A percentile compares a stretch with the other conserved stretches of the same genome.
These are phyloP conservation scores for Prunus yedoensis DNA, from an alignment of 331 rosid genomes.

Conservation along the genomic window DNA sequence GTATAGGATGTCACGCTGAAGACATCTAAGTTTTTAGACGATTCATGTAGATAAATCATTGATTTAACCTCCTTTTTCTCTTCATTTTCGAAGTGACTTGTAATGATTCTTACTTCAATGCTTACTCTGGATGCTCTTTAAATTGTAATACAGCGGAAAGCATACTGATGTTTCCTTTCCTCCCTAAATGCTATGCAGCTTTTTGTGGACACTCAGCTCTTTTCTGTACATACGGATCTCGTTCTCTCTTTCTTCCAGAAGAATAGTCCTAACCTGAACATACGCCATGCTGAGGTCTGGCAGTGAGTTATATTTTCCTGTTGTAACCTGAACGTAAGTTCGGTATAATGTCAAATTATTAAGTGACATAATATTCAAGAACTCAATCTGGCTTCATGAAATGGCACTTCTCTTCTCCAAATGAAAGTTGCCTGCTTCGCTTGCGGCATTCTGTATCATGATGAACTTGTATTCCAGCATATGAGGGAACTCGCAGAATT, in stretches of 20 bases:
- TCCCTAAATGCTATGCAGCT: conserved; percentile 49
- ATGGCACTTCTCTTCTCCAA: neutral
- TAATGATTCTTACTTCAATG: neutral
- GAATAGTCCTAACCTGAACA: conserved; percentile 42
- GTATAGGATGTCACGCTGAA: neutral
- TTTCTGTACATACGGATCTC: conserved; percentile 93
- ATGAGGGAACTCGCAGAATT: conserved; percentile 2
- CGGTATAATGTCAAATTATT: conserved; percentile 35
- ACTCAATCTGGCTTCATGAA: conserved; percentile 14
- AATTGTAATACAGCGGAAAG: conserved; percentile 21
- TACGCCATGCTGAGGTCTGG: conserved; percentile 20
- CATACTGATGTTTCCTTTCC: conserved; percentile 10
- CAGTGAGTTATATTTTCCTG: conserved; percentile 16
- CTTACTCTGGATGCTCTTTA: conserved; percentile 3
- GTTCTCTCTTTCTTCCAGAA: conserved; percentile 95
- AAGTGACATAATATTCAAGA: conserved; percentile 16
- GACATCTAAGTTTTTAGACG: neutral
- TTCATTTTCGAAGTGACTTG: conserved; percentile 6
- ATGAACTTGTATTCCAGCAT: conserved; percentile 5
- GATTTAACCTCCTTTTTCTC: neutral
- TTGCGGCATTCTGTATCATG: neutral
- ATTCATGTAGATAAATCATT: neutral
- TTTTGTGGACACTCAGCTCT: conserved; percentile 92
- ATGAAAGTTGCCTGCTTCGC: neutral
- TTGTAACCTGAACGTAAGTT: conserved; percentile 59